phyloP scores from a whole-genome alignment of 106 monocot genomes.

The Chionographis japonica region DNA sequence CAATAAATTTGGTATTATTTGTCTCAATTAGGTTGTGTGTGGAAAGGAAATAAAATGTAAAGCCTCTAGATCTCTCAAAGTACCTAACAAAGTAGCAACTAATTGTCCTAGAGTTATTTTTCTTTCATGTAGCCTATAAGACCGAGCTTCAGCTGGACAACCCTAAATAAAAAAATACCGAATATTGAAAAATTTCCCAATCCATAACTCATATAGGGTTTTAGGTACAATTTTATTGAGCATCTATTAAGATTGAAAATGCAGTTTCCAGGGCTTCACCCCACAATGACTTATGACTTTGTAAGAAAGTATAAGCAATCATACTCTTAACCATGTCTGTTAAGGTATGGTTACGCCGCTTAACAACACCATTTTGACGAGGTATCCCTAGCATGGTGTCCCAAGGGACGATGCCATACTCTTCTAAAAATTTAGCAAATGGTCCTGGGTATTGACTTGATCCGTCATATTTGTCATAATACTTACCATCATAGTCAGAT shows the following conservation, averaged over 20 bases:
- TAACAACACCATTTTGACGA: neutral
- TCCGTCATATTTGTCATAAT: neutral
- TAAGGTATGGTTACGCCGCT: neutral
- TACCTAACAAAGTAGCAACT: neutral
- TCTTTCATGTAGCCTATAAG: neutral
- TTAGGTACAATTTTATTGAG: too few relatives aligned
- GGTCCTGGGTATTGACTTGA: neutral
- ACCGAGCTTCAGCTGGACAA: neutral
- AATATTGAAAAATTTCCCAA: neutral
- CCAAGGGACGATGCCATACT: neutral
- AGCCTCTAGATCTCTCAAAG: neutral
- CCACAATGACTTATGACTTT: neutral
- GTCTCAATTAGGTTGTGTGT: neutral
- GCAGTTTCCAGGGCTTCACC: neutral
- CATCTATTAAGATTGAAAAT: neutral
- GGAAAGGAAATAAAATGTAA: neutral
- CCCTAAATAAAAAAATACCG: neutral
- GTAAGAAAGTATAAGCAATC: neutral
- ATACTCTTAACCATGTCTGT: neutral
- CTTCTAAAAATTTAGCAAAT: neutral
- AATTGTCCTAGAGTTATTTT: neutral
- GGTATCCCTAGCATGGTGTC: neutral
- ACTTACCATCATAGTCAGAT: neutral
- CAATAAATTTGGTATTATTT: neutral
- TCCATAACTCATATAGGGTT: conserved; percentile 1